A percentile compares a stretch with the other conserved stretches of the same genome.
These are phyloP conservation scores for Auriscalpium microsporum DNA, from an alignment of 768 basidiomycete species.

Conservation along the genomic window DNA sequence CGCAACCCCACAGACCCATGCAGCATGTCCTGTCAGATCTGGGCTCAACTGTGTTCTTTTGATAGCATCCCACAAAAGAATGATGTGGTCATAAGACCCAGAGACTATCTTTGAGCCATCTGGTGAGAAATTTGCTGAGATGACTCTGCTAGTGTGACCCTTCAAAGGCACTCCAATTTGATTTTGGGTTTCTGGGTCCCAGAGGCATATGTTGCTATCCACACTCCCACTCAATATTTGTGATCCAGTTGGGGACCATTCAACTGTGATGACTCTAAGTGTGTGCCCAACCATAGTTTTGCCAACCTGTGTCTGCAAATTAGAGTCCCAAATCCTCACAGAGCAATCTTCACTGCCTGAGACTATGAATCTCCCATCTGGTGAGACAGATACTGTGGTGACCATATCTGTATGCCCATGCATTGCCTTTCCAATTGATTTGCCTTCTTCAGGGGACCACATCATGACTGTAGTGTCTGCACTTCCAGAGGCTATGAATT, in stretches of 20 bases:
- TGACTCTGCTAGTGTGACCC: not conserved
- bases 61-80: constrained; percentile 41
- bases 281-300: not conserved
- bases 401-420: constrained; percentile 2
- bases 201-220: constrained; percentile 3
- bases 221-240: not conserved
- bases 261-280: not conserved
- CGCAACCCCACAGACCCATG: constrained; percentile 42
- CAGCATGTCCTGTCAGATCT: constrained; percentile 39
- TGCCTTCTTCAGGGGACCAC: constrained; percentile 2
- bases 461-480: constrained; percentile 2
- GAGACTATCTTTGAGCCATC: constrained; percentile 10
- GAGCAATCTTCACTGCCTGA: constrained; percentile 29
- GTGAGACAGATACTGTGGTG: constrained; percentile 14
- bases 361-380: constrained; percentile 10
- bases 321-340: constrained; percentile 1
- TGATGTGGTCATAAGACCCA: constrained; percentile 36
- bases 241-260: constrained; percentile 1
- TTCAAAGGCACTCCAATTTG: not conserved
- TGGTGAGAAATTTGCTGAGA: not conserved
- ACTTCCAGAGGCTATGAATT: not conserved
- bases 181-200: constrained; percentile 1
- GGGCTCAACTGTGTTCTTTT: constrained; percentile 16
- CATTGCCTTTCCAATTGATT: not conserved
- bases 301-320: not conserved